Evolutionary conservation across 1,284 basidiomycete genomes (phyloP).

Genomic region (Ganoderma meredithae): DNA sequence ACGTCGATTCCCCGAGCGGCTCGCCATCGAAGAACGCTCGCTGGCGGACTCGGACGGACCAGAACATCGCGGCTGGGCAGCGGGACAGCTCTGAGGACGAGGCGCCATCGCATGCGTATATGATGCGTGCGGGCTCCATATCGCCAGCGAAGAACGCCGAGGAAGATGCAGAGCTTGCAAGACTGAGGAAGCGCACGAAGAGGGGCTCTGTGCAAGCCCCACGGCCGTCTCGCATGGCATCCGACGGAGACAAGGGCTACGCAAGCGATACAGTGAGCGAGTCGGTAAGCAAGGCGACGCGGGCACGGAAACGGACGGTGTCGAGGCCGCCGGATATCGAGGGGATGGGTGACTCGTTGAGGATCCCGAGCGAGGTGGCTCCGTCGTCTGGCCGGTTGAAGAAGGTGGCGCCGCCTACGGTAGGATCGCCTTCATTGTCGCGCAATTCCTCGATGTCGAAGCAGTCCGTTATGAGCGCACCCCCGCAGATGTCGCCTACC

Average conservation of each 20-base stretch:
- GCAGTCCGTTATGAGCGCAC: constrained; percentile 38
- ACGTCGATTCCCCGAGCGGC: constrained; percentile 21
- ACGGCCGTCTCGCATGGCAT: constrained; percentile 23
- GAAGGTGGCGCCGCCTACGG: constrained; percentile 16
- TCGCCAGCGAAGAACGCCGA: constrained; percentile 4
- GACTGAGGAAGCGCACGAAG: constrained; percentile 38
- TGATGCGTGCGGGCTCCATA: constrained; percentile 2
- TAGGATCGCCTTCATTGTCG: constrained; percentile 34
- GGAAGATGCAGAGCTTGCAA: constrained; percentile 15
- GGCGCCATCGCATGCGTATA: constrained; percentile 22
- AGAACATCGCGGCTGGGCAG: constrained; percentile 47
- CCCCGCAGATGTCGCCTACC: constrained; percentile 23
- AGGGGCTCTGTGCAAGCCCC: constrained; percentile 34
- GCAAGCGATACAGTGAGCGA: constrained; percentile 41
- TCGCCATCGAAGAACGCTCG: constrained; percentile 28
- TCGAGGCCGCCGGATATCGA: constrained; percentile 23
- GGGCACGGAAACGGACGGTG: constrained; percentile 26
- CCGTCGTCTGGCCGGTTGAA: constrained; percentile 16
- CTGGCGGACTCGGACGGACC: constrained; percentile 59
- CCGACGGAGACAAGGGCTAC: constrained; percentile 36
- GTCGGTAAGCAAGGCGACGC: constrained; percentile 30
- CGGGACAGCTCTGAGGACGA: constrained; percentile 48
- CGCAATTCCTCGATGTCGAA: constrained; percentile 42
- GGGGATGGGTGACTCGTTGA: constrained; percentile 17
- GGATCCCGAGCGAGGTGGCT: constrained; percentile 4